Base-by-base conservation (phyloP, 371 early-diverging fungal genomes). In the Smittium mucronatum region DNA sequence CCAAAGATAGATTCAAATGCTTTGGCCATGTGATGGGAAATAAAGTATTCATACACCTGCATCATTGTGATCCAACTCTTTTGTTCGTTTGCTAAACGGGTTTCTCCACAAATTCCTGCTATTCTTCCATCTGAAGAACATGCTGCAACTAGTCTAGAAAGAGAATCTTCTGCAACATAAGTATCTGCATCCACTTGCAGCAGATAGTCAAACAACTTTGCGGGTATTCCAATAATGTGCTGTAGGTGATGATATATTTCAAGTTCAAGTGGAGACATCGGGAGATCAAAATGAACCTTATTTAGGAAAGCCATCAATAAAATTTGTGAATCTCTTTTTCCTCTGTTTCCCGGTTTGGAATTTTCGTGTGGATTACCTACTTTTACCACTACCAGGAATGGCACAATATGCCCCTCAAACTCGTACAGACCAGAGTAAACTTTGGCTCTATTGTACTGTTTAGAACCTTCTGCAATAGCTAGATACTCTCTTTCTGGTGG, bases 241-340 rank as follows among this genome's bases (percentile, higher is more conserved):
- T 88, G 87, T 76, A 94, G 88, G 72, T 93, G 93, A 71, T 88
- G 88, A 77, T 88, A 93, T 71, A 94, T 86, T 75, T 93, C 94
- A 35, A 89, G 83, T 71, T 95, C 93, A 69, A 93, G 79, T 8
- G 92, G 89, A 11, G 89, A 84, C 87, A 93, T 87, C 72, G 89
- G 84, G 33, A 80, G 75, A 70, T 92, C 89, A 81, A 90, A 93
- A 75, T 97, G 94, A 1, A 98, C 90, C 75, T 91, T 90, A 79
- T 89, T 90, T 75, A 98, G 86, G 83, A 97, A 99, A 32, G 88
- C 83, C 97, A 99, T 96, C 72, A 91, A 86, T 60, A 98, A 89
- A 80, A 99, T 86, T 82, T 99, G 98, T 17, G 95, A 93, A 82
- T 99, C 99, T 74, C 99, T 89, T 83, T 99, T 99, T 72, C 99